These are phyloP conservation scores for Ustilago cynodontis DNA, from an alignment of 1,284 basidiomycete genomes.

Conservation along the genomic window DNA sequence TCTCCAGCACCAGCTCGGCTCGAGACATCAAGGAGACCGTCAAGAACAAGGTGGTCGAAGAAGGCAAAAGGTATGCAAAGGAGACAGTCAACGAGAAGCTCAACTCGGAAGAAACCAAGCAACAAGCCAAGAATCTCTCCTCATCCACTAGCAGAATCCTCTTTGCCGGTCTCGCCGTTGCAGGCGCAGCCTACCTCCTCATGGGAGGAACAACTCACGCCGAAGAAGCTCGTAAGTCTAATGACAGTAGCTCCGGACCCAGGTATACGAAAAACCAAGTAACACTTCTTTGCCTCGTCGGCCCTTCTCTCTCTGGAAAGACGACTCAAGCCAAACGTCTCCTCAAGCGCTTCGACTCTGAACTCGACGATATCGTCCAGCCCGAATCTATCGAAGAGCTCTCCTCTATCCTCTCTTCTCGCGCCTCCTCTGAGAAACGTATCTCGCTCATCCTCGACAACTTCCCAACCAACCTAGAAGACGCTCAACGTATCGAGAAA, in stretches of 20 bases:
- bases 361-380: constrained; percentile 32
- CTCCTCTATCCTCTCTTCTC: constrained; percentile 18
- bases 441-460: constrained; percentile 51
- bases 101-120: constrained; percentile 17
- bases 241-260: constrained; percentile 8
- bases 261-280: constrained; percentile 40
- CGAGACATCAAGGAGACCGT: constrained; percentile 30
- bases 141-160: constrained; percentile 33
- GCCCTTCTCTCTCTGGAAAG: constrained; percentile 50
- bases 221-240: constrained; percentile 24
- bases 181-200: constrained; percentile 28
- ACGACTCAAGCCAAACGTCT: constrained; percentile 52
- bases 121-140: constrained; percentile 28
- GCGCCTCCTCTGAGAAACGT: constrained; percentile 20
- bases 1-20: constrained; percentile 12
- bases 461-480: constrained; percentile 49
- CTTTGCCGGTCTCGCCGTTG: constrained; percentile 30
- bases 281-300: constrained; percentile 42
- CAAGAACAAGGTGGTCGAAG: constrained; percentile 28
- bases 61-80: constrained; percentile 39
- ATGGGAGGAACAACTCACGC: constrained; percentile 26
- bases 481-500: constrained; percentile 45
- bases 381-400: constrained; percentile 32
- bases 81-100: constrained; percentile 19
- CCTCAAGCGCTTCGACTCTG: constrained; percentile 37